Conservation (phyloP, 305 asterid species). For the Fraxinus sp. region DNA sequence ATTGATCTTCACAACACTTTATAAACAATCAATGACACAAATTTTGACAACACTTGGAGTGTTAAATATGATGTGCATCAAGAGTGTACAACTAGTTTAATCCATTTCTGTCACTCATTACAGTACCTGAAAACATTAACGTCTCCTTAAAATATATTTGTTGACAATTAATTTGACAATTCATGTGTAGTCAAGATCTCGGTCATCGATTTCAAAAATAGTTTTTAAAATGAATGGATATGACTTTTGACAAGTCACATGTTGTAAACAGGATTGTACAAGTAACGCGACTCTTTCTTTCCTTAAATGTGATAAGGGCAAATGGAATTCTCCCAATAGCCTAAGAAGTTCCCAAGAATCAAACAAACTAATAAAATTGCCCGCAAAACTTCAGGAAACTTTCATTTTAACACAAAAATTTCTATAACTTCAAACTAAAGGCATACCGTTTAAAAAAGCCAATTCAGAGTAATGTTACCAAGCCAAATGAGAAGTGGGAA, state of each 20-base stretch:
- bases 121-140: not conserved
- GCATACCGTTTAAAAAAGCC: constrained; percentile 29
- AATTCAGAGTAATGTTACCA: constrained; percentile 40
- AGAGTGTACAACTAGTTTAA: not conserved
- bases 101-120: not conserved
- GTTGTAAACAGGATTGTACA: not conserved
- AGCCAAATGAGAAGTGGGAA: constrained; percentile 51
- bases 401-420: not conserved
- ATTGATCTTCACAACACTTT: too few relatives aligned
- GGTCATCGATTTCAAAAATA: not conserved
- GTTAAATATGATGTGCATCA: not conserved
- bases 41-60: not conserved
- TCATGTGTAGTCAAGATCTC: not conserved
- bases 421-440: not conserved
- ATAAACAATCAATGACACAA: not conserved
- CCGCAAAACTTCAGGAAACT: not conserved
- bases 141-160: not conserved
- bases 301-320: not conserved
- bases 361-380: not conserved
- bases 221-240: too few relatives aligned
- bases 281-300: not conserved
- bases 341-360: not conserved
- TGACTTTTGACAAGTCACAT: not conserved
- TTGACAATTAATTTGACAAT: not conserved
- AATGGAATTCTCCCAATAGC: not conserved